Evolutionary conservation across 129 eudicot species (phyloP).

Genomic region (Silybum marianum): DNA sequence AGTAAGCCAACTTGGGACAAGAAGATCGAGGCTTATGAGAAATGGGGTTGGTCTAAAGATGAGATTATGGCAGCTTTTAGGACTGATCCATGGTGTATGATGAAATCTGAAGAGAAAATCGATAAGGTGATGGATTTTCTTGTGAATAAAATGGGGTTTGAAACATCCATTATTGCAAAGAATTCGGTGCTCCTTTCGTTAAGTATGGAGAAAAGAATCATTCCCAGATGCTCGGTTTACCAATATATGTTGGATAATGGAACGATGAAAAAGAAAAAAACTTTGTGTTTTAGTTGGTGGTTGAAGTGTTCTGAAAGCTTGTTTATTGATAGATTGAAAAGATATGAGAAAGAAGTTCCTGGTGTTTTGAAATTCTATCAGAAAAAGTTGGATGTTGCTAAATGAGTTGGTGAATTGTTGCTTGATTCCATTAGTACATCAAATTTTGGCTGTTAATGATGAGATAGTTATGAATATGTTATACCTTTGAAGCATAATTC

Average conservation of each 20-base stretch:
- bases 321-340: conserved; percentile 32
- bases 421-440: conserved; percentile 16
- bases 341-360: conserved; percentile 37
- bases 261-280: conserved; percentile 19
- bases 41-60: conserved; percentile 53
- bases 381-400: conserved; percentile 26
- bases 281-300: conserved; percentile 23
- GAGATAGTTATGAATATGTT: conserved; percentile 10
- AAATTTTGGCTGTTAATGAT: conserved; percentile 7
- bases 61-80: conserved; percentile 36
- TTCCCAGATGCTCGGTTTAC: conserved; percentile 49
- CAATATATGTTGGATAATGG: conserved; percentile 36
- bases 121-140: conserved; percentile 34
- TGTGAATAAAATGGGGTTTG: conserved; percentile 42
- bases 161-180: conserved; percentile 29
- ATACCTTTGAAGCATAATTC: background rate
- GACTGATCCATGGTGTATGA: conserved; percentile 46
- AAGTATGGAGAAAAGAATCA: conserved; percentile 47
- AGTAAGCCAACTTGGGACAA: conserved; percentile 45
- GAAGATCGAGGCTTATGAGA: conserved; percentile 39
- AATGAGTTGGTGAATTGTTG: conserved; percentile 23
- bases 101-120: conserved; percentile 45
- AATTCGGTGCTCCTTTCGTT: conserved; percentile 24
- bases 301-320: conserved; percentile 32
- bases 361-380: conserved; percentile 39